phyloP scores from a whole-genome alignment of 202 grass and related monocot genomes.

The Carex sylvatica region DNA sequence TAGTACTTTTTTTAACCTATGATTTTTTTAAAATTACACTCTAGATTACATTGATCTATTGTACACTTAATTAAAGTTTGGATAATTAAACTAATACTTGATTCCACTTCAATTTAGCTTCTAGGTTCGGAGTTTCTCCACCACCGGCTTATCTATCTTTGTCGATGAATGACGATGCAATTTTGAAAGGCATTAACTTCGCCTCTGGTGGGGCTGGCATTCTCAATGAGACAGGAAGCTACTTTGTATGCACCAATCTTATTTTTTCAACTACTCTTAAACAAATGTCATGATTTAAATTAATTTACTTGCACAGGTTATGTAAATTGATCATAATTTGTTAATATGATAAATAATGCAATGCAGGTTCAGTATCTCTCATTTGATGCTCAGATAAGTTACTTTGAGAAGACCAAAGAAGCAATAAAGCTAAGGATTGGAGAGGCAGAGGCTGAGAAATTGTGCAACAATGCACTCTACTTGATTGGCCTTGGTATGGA shows the following conservation, averaged over 20 bases:
- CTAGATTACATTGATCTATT: background rate
- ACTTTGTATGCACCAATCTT: slow-evolving; percentile 59
- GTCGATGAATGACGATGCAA: slow-evolving; percentile 64
- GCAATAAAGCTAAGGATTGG: slow-evolving; percentile 73
- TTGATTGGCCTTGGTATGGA: slow-evolving; percentile 63
- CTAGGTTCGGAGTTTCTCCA: slow-evolving; percentile 58
- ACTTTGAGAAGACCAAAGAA: slow-evolving; percentile 55
- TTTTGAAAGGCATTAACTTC: slow-evolving; percentile 71
- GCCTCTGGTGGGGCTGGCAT: slow-evolving; percentile 84
- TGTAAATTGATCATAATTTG: background rate
- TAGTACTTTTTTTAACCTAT: background rate
- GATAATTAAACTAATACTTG: slow-evolving; percentile 4
- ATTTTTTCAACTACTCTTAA: background rate
- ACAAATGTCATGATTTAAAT: background rate
- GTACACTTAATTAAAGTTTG: background rate
- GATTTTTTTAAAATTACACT: background rate
- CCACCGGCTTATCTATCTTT: slow-evolving; percentile 70
- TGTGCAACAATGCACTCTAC: slow-evolving; percentile 62
- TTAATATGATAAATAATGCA: background rate
- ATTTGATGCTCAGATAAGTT: slow-evolving; percentile 85
- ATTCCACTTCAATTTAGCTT: slow-evolving; percentile 39
- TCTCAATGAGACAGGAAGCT: slow-evolving; percentile 93
- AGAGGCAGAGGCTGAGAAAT: slow-evolving; percentile 54
- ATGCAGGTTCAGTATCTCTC: slow-evolving; percentile 83
- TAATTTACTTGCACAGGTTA: background rate